Percentiles rank a stretch among this genome's conserved stretches.
Evolutionary conservation across 331 rosid genomes (phyloP).

Genomic region (Saraca asoca): DNA sequence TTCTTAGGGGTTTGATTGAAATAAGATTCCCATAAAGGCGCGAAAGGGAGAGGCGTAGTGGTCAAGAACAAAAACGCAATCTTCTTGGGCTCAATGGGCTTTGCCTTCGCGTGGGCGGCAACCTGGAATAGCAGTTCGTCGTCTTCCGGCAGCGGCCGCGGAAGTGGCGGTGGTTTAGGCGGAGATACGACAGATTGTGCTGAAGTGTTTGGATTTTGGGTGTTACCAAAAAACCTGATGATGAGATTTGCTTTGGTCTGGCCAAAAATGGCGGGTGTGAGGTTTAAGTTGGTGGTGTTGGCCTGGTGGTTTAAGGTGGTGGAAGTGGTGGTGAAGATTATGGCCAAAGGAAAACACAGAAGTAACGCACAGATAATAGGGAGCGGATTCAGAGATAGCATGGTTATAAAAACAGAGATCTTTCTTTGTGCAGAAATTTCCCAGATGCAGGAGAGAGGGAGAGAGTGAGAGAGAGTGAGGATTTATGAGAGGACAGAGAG

Average conservation of each 20-base stretch:
- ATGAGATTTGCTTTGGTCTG: neutral
- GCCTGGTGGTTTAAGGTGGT: constrained; percentile 27
- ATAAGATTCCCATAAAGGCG: constrained; percentile 64
- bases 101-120: constrained; percentile 46
- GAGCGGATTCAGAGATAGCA: constrained; percentile 59
- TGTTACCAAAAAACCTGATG: no score
- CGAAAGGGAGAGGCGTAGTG: constrained; percentile 58
- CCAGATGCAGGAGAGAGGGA: neutral
- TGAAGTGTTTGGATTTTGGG: no score
- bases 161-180: no score
- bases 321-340: constrained; percentile 50
- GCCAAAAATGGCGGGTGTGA: neutral
- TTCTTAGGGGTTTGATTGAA: constrained; percentile 42
- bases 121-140: constrained; percentile 39
- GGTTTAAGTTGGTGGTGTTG: neutral
- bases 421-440: neutral
- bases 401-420: neutral
- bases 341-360: constrained; percentile 60
- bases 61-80: constrained; percentile 75
- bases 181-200: neutral
- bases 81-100: constrained; percentile 42
- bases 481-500: neutral
- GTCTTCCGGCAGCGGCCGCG: constrained; percentile 36
- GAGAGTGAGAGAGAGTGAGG: constrained; percentile 22
- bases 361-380: constrained; percentile 58